Base-by-base conservation (phyloP, 768 basidiomycete genomes). In the Neoboletus brunneissimus region DNA sequence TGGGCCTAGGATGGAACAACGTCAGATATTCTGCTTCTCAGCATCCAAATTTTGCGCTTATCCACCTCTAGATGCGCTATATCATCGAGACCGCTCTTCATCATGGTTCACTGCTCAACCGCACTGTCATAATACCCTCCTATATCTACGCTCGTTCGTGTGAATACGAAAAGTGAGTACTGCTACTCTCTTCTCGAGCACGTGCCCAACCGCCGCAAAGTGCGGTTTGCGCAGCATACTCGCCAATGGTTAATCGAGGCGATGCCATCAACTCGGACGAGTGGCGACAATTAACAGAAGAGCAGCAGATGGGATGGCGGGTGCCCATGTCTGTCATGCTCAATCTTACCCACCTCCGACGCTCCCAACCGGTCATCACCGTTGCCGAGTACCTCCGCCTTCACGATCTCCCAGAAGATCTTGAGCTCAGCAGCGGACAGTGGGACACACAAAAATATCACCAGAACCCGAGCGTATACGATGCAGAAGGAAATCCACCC, bases 1-100 rank as follows among this genome's bases (percentile, higher is more conserved):
- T 79, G 53, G 72, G 71, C 4, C 62, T 80, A 6, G 79, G 79
- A 20, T 80, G 78, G 77, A 80, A 81, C 60, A 80, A 80, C 44
- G 77, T 79, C 32, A 55, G 77, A 42, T 11, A 41, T 31, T 13
- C 22, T 50, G 12, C 16, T n/a, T 37, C 16, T 31, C 27, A 10
- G 9, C 27, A 6, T 50, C 35, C 38, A 35, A 15, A 16, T 51
- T 47, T 3, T 25, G 29, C 32, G 25, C 59, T 56, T 37, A 64
- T 23, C 22, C 12, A 16, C 29, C 25, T 42, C 34, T 41, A 78
- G 79, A 72, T 80, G 71, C 75, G 79, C 20, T 80, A 80, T 57
- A 81, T 80, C 55, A 72, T 80, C 55, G 79, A 80, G 57, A 74
- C 77, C 1, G 67, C 76, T 10, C 58, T 80, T 18, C 51, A 77